Base-by-base conservation (phyloP, 129 eudicot genomes). In the Mikania micrantha region DNA sequence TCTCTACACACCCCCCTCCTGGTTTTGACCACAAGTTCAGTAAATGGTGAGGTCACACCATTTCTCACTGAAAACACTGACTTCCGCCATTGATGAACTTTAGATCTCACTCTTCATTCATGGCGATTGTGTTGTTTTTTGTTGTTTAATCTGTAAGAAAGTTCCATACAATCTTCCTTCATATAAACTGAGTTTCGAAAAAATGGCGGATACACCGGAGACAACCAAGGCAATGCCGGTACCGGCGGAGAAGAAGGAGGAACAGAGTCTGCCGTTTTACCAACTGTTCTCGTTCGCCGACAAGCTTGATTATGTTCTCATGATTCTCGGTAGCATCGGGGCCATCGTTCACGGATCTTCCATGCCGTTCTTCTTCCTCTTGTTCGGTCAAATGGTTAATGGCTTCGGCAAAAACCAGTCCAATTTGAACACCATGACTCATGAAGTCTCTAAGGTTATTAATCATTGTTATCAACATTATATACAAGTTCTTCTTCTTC, bases 341-440 rank as follows among this genome's bases (percentile, higher is more conserved):
- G 99, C 99, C 65, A 50, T 94, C 11, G 42, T 94, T 69, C 99
- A 94, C 21, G 99, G 99, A 28, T 89, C 99, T n/a, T 86, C 99
- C 32, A 94, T 94, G 99, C 99, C 99, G 3, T 85, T 85, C 61
- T 94, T 94, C 85, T 94, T 94, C 65, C 83, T 94, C 13, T 78
- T 94, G 31, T 94, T 94, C 49, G 99, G 99, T 35, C 80, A 85
- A 74, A 89, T 94, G 96, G 90, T 94, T 15, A 94, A 94, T 34
- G 99, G 99, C 1, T 94, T 94, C 49, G 99, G 99, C 16, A 81
- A 94, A 74, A 94, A 94, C 72, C 99, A 94, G 64, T 70, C 85
- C 31, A 93, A 89, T 85, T 84, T 94, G 63, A 79, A 27, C 61
- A 87, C 90, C 71, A 79, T 94, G 90, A 87, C 95, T n/a, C 85